These are phyloP conservation scores for Stevia rebaudiana DNA, from an alignment of 140 eudicot species.

Conservation along the genomic window DNA sequence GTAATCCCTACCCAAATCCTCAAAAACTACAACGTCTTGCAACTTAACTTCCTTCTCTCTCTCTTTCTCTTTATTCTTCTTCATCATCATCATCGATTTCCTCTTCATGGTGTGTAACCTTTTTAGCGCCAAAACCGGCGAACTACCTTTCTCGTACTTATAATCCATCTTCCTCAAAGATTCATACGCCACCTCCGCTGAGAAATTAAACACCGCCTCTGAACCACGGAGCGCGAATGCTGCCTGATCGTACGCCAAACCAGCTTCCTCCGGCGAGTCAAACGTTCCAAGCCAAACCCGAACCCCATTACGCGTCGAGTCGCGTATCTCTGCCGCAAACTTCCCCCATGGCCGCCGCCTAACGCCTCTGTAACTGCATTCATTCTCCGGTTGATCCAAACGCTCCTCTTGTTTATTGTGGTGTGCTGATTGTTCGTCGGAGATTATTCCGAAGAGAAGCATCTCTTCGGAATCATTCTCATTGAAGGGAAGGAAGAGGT, in stretches of 20 bases:
- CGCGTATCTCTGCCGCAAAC: slow-evolving; percentile 61
- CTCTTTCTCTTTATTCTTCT: slow-evolving; percentile 18
- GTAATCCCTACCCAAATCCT: slow-evolving; percentile 45
- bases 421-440: not conserved
- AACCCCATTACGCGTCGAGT: slow-evolving; percentile 48
- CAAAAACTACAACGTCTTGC: slow-evolving; percentile 38
- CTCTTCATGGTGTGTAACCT: slow-evolving; percentile 35
- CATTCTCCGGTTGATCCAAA: slow-evolving; percentile 17
- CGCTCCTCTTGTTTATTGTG: slow-evolving; percentile 1
- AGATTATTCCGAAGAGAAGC: slow-evolving; percentile 42
- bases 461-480: slow-evolving; percentile 52
- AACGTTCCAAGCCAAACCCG: slow-evolving; percentile 63
- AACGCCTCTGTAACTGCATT: slow-evolving; percentile 42
- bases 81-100: slow-evolving; percentile 23
- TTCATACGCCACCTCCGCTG: slow-evolving; percentile 37
- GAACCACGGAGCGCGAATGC: slow-evolving; percentile 49
- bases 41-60: not conserved
- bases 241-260: slow-evolving; percentile 58
- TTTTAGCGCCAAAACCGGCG: slow-evolving; percentile 52
- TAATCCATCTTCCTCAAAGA: slow-evolving; percentile 40
- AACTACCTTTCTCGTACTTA: slow-evolving; percentile 36
- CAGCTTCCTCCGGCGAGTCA: slow-evolving; percentile 56
- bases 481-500: slow-evolving; percentile 41
- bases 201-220: slow-evolving; percentile 40
- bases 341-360: slow-evolving; percentile 61